These are phyloP conservation scores for Plectranthus barbatus DNA, from an alignment of 257 asterid genomes.

Conservation along the genomic window DNA sequence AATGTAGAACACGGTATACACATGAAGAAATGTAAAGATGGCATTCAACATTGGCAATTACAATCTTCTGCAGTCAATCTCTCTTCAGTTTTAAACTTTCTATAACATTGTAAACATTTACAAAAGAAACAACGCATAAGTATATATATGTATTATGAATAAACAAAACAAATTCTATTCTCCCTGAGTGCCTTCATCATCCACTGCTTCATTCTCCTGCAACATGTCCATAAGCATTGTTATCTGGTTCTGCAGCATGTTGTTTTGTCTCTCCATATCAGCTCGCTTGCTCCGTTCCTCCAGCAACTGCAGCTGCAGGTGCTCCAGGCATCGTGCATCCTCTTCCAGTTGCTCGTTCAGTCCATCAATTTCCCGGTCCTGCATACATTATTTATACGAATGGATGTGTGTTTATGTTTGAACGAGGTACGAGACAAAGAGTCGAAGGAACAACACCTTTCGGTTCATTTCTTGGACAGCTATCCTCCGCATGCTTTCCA, in stretches of 20 bases:
- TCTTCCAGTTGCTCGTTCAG: conserved; percentile 86
- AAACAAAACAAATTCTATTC: conserved; percentile 16
- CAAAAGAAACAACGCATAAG: conserved; percentile 23
- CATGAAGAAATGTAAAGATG: not conserved
- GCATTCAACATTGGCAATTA: not conserved
- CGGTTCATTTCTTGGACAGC: conserved; percentile 96
- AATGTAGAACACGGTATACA: too few relatives aligned
- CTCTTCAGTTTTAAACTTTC: not conserved
- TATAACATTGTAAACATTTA: conserved; percentile 9
- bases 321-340: conserved; percentile 80
- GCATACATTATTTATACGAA: conserved; percentile 10
- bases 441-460: conserved; percentile 58
- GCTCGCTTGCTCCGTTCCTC: conserved; percentile 91
- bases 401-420: not conserved
- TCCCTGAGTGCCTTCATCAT: conserved; percentile 39
- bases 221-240: conserved; percentile 91
- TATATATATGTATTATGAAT: not conserved
- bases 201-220: conserved; percentile 59
- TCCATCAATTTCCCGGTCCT: conserved; percentile 94
- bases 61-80: not conserved
- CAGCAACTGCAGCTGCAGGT: conserved; percentile 80
- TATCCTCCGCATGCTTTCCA: conserved; percentile 92
- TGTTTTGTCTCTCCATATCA: conserved; percentile 70
- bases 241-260: conserved; percentile 70
- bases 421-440: not conserved